Evolutionary conservation across 495 filamentous ascomycete genomes (phyloP).

Genomic region (Aspergillus funiculosus): DNA sequence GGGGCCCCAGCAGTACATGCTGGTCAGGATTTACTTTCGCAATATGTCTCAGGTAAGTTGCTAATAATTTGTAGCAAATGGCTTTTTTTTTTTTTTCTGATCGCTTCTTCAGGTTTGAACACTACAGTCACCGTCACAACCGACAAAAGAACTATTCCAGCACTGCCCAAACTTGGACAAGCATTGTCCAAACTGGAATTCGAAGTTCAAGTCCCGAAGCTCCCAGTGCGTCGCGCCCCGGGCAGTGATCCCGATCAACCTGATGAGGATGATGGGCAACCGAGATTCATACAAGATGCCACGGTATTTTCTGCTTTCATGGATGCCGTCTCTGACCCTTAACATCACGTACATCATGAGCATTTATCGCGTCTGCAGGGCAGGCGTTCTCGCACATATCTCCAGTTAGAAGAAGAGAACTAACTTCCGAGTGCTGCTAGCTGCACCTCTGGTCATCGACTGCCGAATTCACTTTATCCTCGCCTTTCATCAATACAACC

Average conservation of each 20-base stretch:
- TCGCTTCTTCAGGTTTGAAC: slow-evolving; percentile 53
- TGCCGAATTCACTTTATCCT: slow-evolving; percentile 75
- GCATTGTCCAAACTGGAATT: slow-evolving; percentile 64
- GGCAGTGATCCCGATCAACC: slow-evolving; percentile 25
- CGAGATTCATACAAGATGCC: slow-evolving; percentile 74
- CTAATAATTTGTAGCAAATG: neutral
- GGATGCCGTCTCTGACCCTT: slow-evolving; percentile 15
- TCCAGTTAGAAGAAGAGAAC: slow-evolving; percentile 6
- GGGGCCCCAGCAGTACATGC: slow-evolving; percentile 53
- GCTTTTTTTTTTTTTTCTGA: neutral
- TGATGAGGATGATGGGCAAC: slow-evolving; percentile 37
- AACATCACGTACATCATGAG: slow-evolving; percentile 7
- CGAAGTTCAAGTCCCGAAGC: slow-evolving; percentile 61
- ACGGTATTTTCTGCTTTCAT: slow-evolving; percentile 50
- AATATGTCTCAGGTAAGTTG: slow-evolving; percentile 72
- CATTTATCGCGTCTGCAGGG: slow-evolving; percentile 1
- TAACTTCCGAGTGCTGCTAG: slow-evolving; percentile 28
- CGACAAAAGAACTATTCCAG: slow-evolving; percentile 65
- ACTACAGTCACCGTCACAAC: slow-evolving; percentile 66
- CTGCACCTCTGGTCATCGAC: slow-evolving; percentile 81
- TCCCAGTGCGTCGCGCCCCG: slow-evolving; percentile 49
- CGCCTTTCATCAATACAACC: slow-evolving; percentile 64
- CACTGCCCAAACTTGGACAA: slow-evolving; percentile 63
- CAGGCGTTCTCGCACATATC: neutral
- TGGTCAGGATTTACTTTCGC: slow-evolving; percentile 68